Conservation (phyloP, 352 stramenopile genomes). For the Globisporangium uncinulatum region DNA sequence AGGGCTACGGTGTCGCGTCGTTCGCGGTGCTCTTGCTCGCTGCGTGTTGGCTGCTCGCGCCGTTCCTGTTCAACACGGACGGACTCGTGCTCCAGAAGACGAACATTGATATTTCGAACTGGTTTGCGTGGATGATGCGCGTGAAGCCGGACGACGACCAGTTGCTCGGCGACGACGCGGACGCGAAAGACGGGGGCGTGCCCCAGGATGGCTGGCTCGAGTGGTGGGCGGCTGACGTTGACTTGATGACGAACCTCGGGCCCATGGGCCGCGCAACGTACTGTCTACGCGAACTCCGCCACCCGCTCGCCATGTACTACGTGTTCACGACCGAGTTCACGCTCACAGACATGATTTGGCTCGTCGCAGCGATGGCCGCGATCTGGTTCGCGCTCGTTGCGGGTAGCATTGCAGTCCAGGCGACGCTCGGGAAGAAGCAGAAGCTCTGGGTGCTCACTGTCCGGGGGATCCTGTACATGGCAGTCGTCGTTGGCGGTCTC, state of each 20-base stretch:
- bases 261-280: conserved; percentile 73
- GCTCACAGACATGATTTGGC: conserved; percentile 31
- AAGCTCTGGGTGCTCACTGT: conserved; percentile 50
- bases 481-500: conserved; percentile 54
- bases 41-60: conserved; percentile 76
- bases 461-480: conserved; percentile 72
- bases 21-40: conserved; percentile 81
- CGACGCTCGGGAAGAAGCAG: conserved; percentile 43
- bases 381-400: conserved; percentile 53
- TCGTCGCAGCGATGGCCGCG: conserved; percentile 43
- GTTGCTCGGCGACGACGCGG: conserved; percentile 13
- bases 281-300: conserved; percentile 67
- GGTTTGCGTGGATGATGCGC: conserved; percentile 85
- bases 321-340: conserved; percentile 73
- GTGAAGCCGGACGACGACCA: conserved; percentile 38
- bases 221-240: conserved; percentile 64
- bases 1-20: conserved; percentile 75
- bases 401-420: conserved; percentile 38
- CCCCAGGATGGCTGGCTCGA: conserved; percentile 71
- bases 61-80: conserved; percentile 88
- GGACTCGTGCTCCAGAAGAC: conserved; percentile 81
- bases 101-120: conserved; percentile 74
- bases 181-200: conserved; percentile 29
- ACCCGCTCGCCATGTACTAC: conserved; percentile 78
- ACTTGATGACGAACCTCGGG: conserved; percentile 63